phyloP scores from a whole-genome alignment of 768 basidiomycete genomes.

The Postia placenta region DNA sequence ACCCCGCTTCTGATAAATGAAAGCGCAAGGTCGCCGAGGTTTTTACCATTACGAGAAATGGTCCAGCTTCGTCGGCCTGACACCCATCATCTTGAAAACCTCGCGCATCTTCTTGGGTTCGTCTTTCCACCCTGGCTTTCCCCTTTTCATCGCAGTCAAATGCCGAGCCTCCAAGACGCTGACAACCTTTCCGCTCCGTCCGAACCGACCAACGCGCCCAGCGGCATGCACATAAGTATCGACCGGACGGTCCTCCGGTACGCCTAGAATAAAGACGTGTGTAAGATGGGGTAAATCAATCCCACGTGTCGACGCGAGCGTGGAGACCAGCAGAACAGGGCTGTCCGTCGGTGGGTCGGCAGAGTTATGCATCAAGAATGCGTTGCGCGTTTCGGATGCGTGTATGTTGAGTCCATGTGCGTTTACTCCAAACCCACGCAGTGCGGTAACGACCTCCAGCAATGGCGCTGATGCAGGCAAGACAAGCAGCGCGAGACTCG shows the following conservation, averaged over 20 bases:
- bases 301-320: slow-evolving; percentile 64
- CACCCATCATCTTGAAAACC: slow-evolving; percentile 39
- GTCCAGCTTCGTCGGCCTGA: slow-evolving; percentile 40
- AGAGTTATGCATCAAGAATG: slow-evolving; percentile 33
- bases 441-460: slow-evolving; percentile 55
- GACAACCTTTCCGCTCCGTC: slow-evolving; percentile 59
- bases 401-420: slow-evolving; percentile 56
- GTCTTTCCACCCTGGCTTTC: slow-evolving; percentile 21
- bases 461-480: slow-evolving; percentile 58
- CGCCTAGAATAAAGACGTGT: slow-evolving; percentile 71
- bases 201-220: slow-evolving; percentile 73
- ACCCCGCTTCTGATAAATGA: neutral
- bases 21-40: neutral
- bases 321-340: slow-evolving; percentile 62
- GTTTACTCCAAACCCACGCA: slow-evolving; percentile 60
- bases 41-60: slow-evolving; percentile 46
- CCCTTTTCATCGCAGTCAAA: slow-evolving; percentile 24
- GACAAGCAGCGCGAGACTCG: slow-evolving; percentile 60
- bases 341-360: slow-evolving; percentile 34
- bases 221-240: slow-evolving; percentile 66
- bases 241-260: slow-evolving; percentile 44
- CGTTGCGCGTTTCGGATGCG: slow-evolving; percentile 34
- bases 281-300: slow-evolving; percentile 65
- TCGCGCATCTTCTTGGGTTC: slow-evolving; percentile 35
- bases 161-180: slow-evolving; percentile 43